These are phyloP conservation scores for Gossypium aridum DNA, from an alignment of 441 rosid genomes.

Conservation along the genomic window DNA sequence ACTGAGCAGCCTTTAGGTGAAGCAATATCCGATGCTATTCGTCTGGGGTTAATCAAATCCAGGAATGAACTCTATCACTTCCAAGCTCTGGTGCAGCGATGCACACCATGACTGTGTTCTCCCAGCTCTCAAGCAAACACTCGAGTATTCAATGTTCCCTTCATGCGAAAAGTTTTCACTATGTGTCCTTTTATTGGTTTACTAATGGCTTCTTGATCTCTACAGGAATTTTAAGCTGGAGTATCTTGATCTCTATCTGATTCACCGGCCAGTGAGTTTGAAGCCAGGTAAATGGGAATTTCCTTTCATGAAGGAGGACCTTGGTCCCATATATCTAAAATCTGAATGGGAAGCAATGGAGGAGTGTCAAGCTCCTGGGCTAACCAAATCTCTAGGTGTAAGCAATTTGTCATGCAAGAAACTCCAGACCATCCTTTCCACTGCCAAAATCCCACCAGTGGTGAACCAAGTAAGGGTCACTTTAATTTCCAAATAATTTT, in stretches of 20 bases:
- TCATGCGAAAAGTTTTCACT: not conserved
- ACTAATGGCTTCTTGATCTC: not conserved
- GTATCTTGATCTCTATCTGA: conserved; percentile 42
- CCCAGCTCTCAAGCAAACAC: conserved; percentile 29
- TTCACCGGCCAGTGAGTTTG: conserved; percentile 50
- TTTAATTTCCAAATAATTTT: not conserved
- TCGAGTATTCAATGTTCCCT: conserved; percentile 17
- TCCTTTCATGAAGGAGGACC: conserved; percentile 27
- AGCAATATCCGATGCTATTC: conserved; percentile 36
- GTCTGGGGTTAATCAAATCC: conserved; percentile 26
- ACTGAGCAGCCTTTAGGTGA: conserved; percentile 18
- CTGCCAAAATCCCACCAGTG: conserved; percentile 47
- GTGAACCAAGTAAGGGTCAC: conserved; percentile 43
- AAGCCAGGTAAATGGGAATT: conserved; percentile 27
- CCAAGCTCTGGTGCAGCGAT: conserved; percentile 41
- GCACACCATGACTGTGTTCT: conserved; percentile 14
- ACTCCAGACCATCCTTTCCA: conserved; percentile 38
- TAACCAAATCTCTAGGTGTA: conserved; percentile 52
- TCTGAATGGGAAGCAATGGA: conserved; percentile 62
- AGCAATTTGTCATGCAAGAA: conserved; percentile 66
- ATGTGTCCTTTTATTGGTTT: not conserved
- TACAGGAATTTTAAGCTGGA: conserved; percentile 42
- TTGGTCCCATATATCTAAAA: conserved; percentile 33
- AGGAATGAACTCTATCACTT: conserved; percentile 33
- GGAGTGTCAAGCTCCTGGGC: conserved; percentile 43